Conservation (phyloP, 139 green algal genomes). For the Ostreobium quekettii region DNA sequence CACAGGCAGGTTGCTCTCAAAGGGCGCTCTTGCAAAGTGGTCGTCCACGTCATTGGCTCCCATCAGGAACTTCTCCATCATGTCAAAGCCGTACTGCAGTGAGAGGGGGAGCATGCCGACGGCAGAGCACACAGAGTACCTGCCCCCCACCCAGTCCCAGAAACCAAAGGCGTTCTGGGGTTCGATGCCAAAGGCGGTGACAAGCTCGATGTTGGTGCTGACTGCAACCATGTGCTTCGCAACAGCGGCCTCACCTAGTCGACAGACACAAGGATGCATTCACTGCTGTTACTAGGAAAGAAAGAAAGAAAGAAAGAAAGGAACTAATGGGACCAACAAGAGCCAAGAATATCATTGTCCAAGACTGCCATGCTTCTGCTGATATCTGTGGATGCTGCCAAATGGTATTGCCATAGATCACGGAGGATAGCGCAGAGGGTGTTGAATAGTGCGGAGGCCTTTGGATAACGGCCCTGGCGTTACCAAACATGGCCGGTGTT, state of each 20-base stretch:
- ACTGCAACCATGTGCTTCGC: constrained; percentile 99
- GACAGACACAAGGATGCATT: no score
- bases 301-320: no score
- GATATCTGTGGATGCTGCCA: no score
- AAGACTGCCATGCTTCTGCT: no score
- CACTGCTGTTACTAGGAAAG: no score
- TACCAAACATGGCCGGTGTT: no score
- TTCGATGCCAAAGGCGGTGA: constrained; percentile 98
- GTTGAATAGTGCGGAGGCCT: no score
- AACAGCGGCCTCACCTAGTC: constrained; percentile 65
- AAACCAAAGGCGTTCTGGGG: constrained; percentile 97
- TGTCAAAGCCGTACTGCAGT: constrained; percentile 94
- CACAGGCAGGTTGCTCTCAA: constrained; percentile 91
- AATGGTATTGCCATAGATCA: no score
- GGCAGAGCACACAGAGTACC: constrained; percentile 92
- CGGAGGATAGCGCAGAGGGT: no score
- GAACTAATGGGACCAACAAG: no score
- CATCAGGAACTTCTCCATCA: constrained; percentile 76
- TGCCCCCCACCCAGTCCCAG: constrained; percentile 96
- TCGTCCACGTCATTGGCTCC: constrained; percentile 82
- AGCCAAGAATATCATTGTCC: no score
- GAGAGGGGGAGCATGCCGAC: constrained; percentile 91
- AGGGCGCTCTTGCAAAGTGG: constrained; percentile 82
- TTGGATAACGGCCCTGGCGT: no score
- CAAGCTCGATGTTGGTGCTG: constrained; percentile 95